Percentiles rank a stretch among this genome's conserved stretches.
phyloP scores from a whole-genome alignment of 2,329 filamentous ascomycete genomes.

The Botryosphaeria agaves region DNA sequence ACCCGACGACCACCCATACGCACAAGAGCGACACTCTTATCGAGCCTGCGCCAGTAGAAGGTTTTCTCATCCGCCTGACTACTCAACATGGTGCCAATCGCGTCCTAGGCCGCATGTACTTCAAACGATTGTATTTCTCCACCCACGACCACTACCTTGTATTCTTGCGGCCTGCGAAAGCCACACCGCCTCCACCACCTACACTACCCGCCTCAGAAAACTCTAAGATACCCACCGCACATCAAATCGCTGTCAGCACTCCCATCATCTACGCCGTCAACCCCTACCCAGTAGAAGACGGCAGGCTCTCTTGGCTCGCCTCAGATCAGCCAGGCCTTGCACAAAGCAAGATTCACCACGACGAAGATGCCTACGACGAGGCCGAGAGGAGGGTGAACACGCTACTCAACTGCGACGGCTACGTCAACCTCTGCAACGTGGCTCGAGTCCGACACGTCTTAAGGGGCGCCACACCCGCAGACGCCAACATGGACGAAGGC shows the following conservation, averaged over 20 bases:
- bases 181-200: constrained; percentile 37
- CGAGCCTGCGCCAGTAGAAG: constrained; percentile 46
- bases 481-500: constrained; percentile 33
- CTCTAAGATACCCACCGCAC: constrained; percentile 32
- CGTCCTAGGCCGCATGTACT: constrained; percentile 41
- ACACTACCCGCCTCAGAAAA: constrained; percentile 27
- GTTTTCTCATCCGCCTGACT: constrained; percentile 47
- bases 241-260: constrained; percentile 36
- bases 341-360: constrained; percentile 30
- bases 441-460: constrained; percentile 37
- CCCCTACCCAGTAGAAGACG: constrained; percentile 38
- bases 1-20: constrained; percentile 32
- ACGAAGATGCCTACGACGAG: constrained; percentile 42
- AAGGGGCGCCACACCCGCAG: constrained; percentile 32
- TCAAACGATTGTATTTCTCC: constrained; percentile 48
- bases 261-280: constrained; percentile 44
- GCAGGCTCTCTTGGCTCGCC: constrained; percentile 38
- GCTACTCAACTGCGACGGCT: constrained; percentile 41
- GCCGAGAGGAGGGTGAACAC: constrained; percentile 40
- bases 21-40: constrained; percentile 24
- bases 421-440: constrained; percentile 43
- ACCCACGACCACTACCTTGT: constrained; percentile 45
- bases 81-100: constrained; percentile 43
- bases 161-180: constrained; percentile 43
- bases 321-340: constrained; percentile 22